Evolutionary conservation across 2,329 filamentous ascomycete species (phyloP).

Genomic region (Nannizziopsis barbatae): DNA sequence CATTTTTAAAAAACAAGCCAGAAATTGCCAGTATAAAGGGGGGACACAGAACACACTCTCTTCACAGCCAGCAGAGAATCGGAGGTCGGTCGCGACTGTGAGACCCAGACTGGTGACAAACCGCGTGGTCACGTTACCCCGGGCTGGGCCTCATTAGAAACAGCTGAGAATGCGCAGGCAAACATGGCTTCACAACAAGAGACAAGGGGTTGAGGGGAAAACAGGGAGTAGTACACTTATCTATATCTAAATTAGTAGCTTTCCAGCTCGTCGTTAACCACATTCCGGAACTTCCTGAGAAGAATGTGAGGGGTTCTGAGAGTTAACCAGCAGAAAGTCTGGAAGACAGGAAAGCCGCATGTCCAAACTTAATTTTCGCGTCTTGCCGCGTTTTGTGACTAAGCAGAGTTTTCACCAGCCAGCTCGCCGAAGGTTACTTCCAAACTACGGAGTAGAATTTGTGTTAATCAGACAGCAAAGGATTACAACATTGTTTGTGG

Average conservation of each 20-base stretch:
- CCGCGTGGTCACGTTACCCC: conserved; percentile 18
- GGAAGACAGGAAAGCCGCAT: not conserved
- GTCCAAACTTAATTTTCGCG: conserved; percentile 10
- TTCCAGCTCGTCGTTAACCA: too few relatives aligned
- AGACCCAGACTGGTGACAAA: not conserved
- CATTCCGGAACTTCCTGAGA: too few relatives aligned
- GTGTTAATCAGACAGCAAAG: not conserved
- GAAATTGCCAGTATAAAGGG: not conserved
- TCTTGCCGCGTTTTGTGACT: conserved; percentile 12
- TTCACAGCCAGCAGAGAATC: conserved; percentile 1
- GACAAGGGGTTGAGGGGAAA: not conserved
- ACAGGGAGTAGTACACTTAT: too few relatives aligned
- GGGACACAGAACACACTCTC: not conserved
- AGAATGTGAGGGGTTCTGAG: too few relatives aligned
- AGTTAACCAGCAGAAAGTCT: not conserved
- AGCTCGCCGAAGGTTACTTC: too few relatives aligned
- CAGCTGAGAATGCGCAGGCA: not conserved
- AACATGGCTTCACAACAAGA: not conserved
- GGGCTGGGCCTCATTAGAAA: not conserved
- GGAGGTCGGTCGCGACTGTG: not conserved
- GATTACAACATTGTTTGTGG: not conserved
- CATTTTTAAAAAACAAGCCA: not conserved
- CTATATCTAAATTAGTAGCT: too few relatives aligned
- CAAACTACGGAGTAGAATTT: too few relatives aligned
- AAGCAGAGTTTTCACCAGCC: conserved; percentile 4